Evolutionary conservation across 805 yeast genomes (phyloP), one percentile per base, ranked within the genome.

Genomic region (Candida koratica): DNA sequence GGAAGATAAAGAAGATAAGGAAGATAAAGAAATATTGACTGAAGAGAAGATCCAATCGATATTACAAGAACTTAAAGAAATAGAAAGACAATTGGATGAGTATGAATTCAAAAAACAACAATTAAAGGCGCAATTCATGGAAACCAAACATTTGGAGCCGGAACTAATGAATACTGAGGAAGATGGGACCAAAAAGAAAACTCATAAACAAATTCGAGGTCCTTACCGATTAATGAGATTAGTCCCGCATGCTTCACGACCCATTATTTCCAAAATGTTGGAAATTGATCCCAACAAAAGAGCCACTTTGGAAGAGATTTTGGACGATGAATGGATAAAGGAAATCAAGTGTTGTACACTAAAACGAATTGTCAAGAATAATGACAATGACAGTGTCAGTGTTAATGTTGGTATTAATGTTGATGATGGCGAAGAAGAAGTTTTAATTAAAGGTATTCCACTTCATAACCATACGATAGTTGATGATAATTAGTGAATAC

Each of bases 221-320:
- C 90, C 93, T 8, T 84, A 84, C 60, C 68, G 95, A 53, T 63
- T 84, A 45, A 76, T 84, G 81, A 74, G 95, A 60, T 62, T 84
- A 34, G 60, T 84, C 24, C 95, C 95, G 4, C 95, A 84, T 56
- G 88, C 90, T 6, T 67, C 93, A 11, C 72, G 95, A 57, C 93
- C 90, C 9, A 65, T 84, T 8, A 67, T 84, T 19, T 79, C 83
- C 16, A 69, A 61, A 40, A 82, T 84, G 79, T 59, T 84, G 17
- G 69, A 69, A 34, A 65, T 81, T 11, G 85, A 83, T 45, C 79
- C 83, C 8, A 38, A 40, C 1, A 63, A 70, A 39, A 71, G 94
- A 50, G 85, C 88, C 1, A 73, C 84, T 1, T 60, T 84, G 52
- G 73, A 72, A 19, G 88, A 82, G 20, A 73, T 84, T 7, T 62